Evolutionary conservation across 2,329 filamentous ascomycete species (phyloP), one percentile per base, ranked within the genome.

Genomic region (Hypoxylon sp.): DNA sequence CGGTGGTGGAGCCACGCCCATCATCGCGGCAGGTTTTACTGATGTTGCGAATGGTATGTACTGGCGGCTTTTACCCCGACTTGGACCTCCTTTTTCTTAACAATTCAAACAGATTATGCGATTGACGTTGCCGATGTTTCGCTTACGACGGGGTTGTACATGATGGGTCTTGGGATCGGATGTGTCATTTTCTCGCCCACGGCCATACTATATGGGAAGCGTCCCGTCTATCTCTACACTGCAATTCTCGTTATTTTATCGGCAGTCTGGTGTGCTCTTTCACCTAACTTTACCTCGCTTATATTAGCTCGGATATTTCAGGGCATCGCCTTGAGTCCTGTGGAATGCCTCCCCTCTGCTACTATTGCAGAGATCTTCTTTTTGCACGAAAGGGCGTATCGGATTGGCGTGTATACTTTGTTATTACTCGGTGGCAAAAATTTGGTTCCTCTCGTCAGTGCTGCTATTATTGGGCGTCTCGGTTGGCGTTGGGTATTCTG

Each of bases 301-400:
- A 84, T 97, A 5, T 79, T 94, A 7, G 95, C 93, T 25, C 87
- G 95, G 59, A 89, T 98, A 51, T 91, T 98, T 67, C 93, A 97
- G 79, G 96, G 95, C 2, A 84, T 98, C 9, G 91, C 94, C 0
- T 90, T 98, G 52, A 96, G 93, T 71, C 93, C 94, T 0, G 93
- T 97, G 7, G 95, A 98, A 79, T 97, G 94, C 75, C 85, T 98
- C 30, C 95, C 95, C 0, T 97, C 93, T 3, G 94, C 95, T 14
- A 97, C 94, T 0, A 95, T 98, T 74, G 94, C 94, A 2, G 95
- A 98, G 79, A 98, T 98, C 66, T 98, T 94, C 82, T 98, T 97
- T 76, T 84, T 98, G 19, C 95, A 98, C 75, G 95, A 98, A 80
- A 87, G 95, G 67, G 95, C 95, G 0, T 98, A 94, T 77, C 91